These are phyloP conservation scores for Apiospora malaysiana DNA, from an alignment of 2,329 filamentous ascomycete genomes.

Conservation along the genomic window DNA sequence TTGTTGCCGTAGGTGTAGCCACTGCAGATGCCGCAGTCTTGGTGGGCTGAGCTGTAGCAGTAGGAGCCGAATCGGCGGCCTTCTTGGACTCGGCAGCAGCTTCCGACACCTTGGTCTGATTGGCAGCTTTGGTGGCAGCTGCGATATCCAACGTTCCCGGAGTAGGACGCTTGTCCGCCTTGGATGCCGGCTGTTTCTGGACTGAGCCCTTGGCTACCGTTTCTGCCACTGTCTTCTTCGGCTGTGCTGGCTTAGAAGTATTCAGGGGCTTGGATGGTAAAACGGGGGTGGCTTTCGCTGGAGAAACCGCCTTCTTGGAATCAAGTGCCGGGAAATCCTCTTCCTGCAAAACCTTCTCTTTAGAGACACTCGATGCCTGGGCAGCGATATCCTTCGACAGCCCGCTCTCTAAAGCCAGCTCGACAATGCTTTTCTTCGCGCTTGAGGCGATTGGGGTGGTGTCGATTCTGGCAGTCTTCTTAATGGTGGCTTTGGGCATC, in stretches of 20 bases:
- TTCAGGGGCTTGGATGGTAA: conserved; percentile 38
- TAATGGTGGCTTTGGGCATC: conserved; percentile 33
- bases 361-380: conserved; percentile 44
- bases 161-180: conserved; percentile 45
- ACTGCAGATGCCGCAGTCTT: conserved; percentile 48
- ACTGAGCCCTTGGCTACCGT: conserved; percentile 31
- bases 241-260: conserved; percentile 25
- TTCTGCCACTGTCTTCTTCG: conserved; percentile 38
- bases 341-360: conserved; percentile 54
- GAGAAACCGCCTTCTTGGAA: conserved; percentile 47
- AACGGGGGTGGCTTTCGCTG: conserved; percentile 40
- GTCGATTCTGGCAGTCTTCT: conserved; percentile 33
- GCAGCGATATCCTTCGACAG: conserved; percentile 53
- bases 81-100: conserved; percentile 35
- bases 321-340: conserved; percentile 69
- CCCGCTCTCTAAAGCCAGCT: conserved; percentile 51
- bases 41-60: conserved; percentile 40
- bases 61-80: conserved; percentile 37
- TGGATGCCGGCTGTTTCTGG: conserved; percentile 35
- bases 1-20: conserved; percentile 52
- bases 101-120: conserved; percentile 30
- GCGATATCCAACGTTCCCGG: conserved; percentile 56
- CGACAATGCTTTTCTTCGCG: conserved; percentile 52
- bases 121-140: conserved; percentile 44
- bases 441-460: conserved; percentile 30